Conservation (phyloP, 2,329 filamentous ascomycete genomes). For the Cercospora sp. region DNA sequence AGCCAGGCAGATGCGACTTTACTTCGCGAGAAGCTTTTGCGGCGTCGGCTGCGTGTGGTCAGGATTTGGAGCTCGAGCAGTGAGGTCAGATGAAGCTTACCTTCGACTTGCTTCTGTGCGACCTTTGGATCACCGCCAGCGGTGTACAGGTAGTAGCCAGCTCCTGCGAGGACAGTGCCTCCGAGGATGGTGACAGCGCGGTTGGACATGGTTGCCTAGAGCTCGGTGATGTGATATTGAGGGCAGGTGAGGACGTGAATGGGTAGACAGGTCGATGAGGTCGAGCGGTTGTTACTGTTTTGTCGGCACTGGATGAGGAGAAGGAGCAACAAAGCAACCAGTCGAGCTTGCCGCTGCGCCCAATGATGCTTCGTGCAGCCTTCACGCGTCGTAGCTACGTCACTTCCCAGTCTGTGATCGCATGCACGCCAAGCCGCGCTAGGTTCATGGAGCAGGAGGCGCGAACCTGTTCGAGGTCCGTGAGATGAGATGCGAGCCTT, state of each 20-base stretch:
- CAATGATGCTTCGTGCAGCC: constrained; percentile 4
- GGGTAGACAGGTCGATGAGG: background rate
- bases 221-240: background rate
- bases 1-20: constrained; percentile 65
- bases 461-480: background rate
- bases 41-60: constrained; percentile 65
- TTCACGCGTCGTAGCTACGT: constrained; percentile 1
- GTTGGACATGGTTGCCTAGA: constrained; percentile 28
- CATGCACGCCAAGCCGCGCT: constrained; percentile 1
- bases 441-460: background rate
- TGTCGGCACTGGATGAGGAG: background rate
- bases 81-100: constrained; percentile 54
- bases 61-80: constrained; percentile 2
- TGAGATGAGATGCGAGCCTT: background rate
- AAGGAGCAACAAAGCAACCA: constrained; percentile 6
- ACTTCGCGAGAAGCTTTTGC: constrained; percentile 66
- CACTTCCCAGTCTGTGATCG: background rate
- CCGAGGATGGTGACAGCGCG: constrained; percentile 43
- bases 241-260: background rate
- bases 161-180: constrained; percentile 62
- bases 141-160: constrained; percentile 88
- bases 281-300: background rate
- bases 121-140: constrained; percentile 78
- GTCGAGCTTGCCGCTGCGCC: background rate
- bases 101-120: constrained; percentile 83